Percentiles rank a stretch among this genome's conserved stretches.
phyloP scores from a whole-genome alignment of 257 asterid genomes.

The Nicotiana benthamiana region DNA sequence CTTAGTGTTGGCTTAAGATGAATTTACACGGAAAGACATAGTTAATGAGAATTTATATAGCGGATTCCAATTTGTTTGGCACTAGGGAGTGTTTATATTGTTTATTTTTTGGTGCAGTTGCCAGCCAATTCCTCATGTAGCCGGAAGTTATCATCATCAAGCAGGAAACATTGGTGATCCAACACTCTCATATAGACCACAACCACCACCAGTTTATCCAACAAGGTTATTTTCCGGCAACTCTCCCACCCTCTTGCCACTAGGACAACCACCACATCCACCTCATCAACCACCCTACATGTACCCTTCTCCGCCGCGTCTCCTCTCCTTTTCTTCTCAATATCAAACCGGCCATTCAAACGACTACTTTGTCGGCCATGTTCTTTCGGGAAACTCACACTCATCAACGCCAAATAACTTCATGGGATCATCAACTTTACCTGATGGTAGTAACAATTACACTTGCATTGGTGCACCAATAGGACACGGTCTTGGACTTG shows the following conservation, averaged over 20 bases:
- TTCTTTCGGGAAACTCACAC: constrained; percentile 24
- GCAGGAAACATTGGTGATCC: constrained; percentile 29
- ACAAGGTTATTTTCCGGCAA: constrained; percentile 38
- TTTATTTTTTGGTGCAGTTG: constrained; percentile 23
- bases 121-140: constrained; percentile 53
- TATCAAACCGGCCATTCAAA: constrained; percentile 15
- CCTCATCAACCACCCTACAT: constrained; percentile 24
- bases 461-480: constrained; percentile 87
- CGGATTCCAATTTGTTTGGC: too few relatives aligned
- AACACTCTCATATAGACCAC: constrained; percentile 30
- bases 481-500: constrained; percentile 27
- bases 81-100: too few relatives aligned
- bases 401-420: constrained; percentile 15
- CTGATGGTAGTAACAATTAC: constrained; percentile 27
- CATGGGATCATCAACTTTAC: not conserved
- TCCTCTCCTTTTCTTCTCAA: constrained; percentile 42
- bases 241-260: constrained; percentile 29
- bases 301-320: constrained; percentile 56
- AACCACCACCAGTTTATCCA: constrained; percentile 33
- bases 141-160: constrained; percentile 48
- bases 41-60: too few relatives aligned
- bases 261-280: constrained; percentile 17
- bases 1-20: too few relatives aligned
- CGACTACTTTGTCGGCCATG: constrained; percentile 67
- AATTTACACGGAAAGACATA: too few relatives aligned